phyloP scores from a whole-genome alignment of 176 grass and related monocot genomes.

The Triticum turgidum region DNA sequence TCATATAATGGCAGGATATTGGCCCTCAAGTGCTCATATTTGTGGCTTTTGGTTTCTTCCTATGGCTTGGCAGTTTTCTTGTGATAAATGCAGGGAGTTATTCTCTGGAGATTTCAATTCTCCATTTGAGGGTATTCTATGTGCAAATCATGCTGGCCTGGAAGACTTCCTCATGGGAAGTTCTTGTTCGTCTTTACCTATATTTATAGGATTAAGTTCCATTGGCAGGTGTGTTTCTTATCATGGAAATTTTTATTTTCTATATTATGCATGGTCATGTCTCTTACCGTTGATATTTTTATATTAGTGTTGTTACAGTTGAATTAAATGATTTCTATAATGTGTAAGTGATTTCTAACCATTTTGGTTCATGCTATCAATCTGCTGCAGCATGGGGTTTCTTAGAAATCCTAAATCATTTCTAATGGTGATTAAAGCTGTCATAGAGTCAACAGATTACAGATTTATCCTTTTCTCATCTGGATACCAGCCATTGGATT shows the following conservation, averaged over 20 bases:
- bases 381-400: slow-evolving; percentile 88
- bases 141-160: slow-evolving; percentile 60
- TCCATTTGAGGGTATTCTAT: slow-evolving; percentile 39
- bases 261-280: neutral
- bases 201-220: slow-evolving; percentile 94
- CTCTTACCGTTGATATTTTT: neutral
- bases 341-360: neutral
- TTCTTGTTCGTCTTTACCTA: slow-evolving; percentile 50
- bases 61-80: slow-evolving; percentile 86
- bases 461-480: slow-evolving; percentile 75
- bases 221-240: slow-evolving; percentile 76
- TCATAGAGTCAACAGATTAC: slow-evolving; percentile 55
- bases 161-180: slow-evolving; percentile 46
- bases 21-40: slow-evolving; percentile 62
- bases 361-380: slow-evolving; percentile 18
- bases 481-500: slow-evolving; percentile 80
- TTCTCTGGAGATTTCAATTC: slow-evolving; percentile 41
- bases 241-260: neutral
- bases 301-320: neutral
- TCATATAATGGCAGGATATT: slow-evolving; percentile 66
- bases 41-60: slow-evolving; percentile 96
- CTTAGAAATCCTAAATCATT: slow-evolving; percentile 85
- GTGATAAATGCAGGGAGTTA: slow-evolving; percentile 59
- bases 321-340: neutral
- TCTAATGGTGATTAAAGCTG: slow-evolving; percentile 64